These are phyloP conservation scores for Trametes maxima DNA, from an alignment of 768 basidiomycete species.

Conservation along the genomic window DNA sequence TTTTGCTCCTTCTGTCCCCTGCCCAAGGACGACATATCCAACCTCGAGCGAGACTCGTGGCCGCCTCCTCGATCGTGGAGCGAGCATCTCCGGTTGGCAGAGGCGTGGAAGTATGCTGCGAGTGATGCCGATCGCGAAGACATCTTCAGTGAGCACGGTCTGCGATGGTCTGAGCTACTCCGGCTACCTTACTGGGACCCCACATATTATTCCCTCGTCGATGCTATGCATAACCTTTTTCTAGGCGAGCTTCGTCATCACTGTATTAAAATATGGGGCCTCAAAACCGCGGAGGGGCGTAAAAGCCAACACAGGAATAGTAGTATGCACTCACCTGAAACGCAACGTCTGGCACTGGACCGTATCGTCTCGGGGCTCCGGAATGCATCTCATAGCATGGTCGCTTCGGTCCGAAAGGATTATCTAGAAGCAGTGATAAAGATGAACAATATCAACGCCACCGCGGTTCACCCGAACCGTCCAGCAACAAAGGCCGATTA, in stretches of 20 bases:
- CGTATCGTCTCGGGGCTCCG: background rate
- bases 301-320: background rate
- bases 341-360: background rate
- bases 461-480: too few relatives aligned
- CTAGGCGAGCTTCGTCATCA: slow-evolving; percentile 39
- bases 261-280: slow-evolving; percentile 22
- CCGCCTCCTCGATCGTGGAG: slow-evolving; percentile 4
- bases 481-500: background rate
- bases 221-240: slow-evolving; percentile 46
- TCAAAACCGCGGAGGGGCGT: background rate
- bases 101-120: slow-evolving; percentile 24
- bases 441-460: too few relatives aligned
- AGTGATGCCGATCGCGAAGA: slow-evolving; percentile 4
- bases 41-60: slow-evolving; percentile 34
- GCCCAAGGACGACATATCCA: slow-evolving; percentile 30
- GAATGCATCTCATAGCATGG: background rate
- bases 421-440: background rate
- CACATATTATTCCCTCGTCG: slow-evolving; percentile 34
- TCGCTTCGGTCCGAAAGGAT: background rate
- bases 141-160: slow-evolving; percentile 26
- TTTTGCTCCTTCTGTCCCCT: slow-evolving; percentile 37
- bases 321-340: background rate
- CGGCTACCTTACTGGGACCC: slow-evolving; percentile 45
- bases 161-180: slow-evolving; percentile 35
- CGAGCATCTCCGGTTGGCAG: slow-evolving; percentile 25